A percentile compares a stretch with the other conserved stretches of the same genome.
Evolutionary conservation across 73 alveolate genomes (phyloP).

Genomic region (Tetrahymena thermophila): DNA sequence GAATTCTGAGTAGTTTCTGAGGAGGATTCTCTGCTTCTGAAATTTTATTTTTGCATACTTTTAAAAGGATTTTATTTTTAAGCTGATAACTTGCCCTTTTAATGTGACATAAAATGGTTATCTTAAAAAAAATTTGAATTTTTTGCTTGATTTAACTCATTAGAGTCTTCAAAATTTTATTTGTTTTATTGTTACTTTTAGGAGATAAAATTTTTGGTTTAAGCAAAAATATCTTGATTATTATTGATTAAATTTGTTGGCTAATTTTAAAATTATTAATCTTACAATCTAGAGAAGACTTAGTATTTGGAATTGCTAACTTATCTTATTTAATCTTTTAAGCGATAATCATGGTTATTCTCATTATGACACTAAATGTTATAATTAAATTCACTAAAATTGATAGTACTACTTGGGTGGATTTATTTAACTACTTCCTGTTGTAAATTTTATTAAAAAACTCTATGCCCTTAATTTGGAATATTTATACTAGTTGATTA

Average conservation of each 20-base stretch:
- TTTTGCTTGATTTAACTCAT: background rate
- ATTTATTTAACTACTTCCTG: background rate
- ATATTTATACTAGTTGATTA: background rate
- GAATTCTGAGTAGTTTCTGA: background rate
- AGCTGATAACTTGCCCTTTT: background rate
- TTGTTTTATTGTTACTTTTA: too few species aligned
- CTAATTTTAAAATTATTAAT: background rate
- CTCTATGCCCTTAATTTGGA: background rate
- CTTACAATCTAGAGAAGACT: background rate
- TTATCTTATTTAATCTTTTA: too few species aligned
- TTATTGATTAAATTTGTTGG: too few species aligned
- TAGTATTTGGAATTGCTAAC: background rate
- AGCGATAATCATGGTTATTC: background rate
- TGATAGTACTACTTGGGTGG: background rate
- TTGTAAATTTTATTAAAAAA: background rate
- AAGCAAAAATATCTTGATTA: too few species aligned
- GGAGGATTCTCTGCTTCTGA: background rate
- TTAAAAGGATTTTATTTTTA: background rate
- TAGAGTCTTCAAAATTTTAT: too few species aligned
- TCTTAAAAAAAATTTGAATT: background rate
- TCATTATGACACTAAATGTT: too few species aligned
- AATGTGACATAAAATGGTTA: background rate
- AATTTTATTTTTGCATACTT: background rate
- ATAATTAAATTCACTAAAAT: background rate
- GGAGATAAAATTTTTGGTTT: background rate